A percentile compares a stretch with the other conserved stretches of the same genome.
phyloP scores from a whole-genome alignment of 345 rosid species.

The Sonneratia alba region DNA sequence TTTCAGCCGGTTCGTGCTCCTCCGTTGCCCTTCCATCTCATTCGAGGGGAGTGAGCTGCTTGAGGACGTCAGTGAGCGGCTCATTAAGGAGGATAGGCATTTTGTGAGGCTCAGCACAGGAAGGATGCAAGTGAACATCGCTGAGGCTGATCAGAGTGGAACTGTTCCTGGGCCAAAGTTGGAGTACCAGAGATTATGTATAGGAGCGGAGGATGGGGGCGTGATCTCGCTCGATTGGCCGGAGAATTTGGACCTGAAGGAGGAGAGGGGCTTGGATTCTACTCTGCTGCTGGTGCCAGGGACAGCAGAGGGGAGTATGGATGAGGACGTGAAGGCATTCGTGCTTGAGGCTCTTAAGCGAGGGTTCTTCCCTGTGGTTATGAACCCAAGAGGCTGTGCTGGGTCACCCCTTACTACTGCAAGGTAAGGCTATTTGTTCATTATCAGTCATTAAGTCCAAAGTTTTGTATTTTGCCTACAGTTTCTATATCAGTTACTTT shows the following conservation, averaged over 20 bases:
- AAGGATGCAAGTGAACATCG: constrained; percentile 25
- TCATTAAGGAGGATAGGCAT: constrained; percentile 70
- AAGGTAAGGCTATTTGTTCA: constrained; percentile 36
- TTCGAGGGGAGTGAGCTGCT: constrained; percentile 36
- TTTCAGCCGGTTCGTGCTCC: constrained; percentile 76
- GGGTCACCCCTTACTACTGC: constrained; percentile 85
- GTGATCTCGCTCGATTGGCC: constrained; percentile 90
- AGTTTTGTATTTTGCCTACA: neutral
- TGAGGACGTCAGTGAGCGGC: constrained; percentile 54
- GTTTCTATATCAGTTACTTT: neutral
- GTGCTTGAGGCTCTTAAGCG: constrained; percentile 49
- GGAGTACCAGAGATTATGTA: constrained; percentile 69
- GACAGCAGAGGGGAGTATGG: constrained; percentile 70
- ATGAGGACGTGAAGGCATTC: constrained; percentile 38
- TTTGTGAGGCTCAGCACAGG: constrained; percentile 63
- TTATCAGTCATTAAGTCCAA: neutral
- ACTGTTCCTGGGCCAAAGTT: constrained; percentile 22
- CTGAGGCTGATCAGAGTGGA: constrained; percentile 10
- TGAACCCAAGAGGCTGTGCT: constrained; percentile 99
- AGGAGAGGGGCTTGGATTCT: constrained; percentile 76
- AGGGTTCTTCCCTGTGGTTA: constrained; percentile 76
- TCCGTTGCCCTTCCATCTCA: constrained; percentile 71
- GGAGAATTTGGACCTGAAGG: constrained; percentile 54
- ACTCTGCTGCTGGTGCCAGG: constrained; percentile 78
- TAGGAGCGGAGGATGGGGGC: constrained; percentile 65